Percentiles rank a stretch among this genome's conserved stretches.
phyloP scores from a whole-genome alignment of 352 stramenopile genomes.

The Lagenidium sp. region DNA sequence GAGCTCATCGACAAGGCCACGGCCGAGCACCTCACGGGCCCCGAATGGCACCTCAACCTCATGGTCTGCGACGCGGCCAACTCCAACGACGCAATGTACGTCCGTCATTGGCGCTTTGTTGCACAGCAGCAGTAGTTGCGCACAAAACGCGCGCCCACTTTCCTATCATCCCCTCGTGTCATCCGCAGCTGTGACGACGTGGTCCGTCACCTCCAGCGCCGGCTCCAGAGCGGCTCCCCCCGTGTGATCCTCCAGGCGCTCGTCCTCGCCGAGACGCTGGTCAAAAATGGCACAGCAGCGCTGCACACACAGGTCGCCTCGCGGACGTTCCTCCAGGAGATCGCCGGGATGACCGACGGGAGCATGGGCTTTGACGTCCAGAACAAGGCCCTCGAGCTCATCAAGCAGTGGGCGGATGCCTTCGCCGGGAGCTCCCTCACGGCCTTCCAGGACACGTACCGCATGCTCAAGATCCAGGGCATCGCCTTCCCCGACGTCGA shows the following conservation, averaged over 20 bases:
- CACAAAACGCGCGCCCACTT: neutral
- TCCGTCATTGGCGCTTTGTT: neutral
- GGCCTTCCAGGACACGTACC: conserved; percentile 69
- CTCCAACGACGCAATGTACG: conserved; percentile 31
- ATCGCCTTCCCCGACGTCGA: conserved; percentile 57
- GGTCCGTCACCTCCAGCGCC: conserved; percentile 42
- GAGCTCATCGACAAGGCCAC: conserved; percentile 52
- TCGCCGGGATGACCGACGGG: conserved; percentile 58
- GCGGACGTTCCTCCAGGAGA: conserved; percentile 53
- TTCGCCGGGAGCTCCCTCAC: conserved; percentile 38
- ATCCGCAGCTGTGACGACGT: conserved; percentile 45
- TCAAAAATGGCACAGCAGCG: conserved; percentile 65
- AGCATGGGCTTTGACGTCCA: conserved; percentile 65
- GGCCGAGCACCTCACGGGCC: conserved; percentile 26
- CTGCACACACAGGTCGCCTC: conserved; percentile 50
- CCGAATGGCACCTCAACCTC: conserved; percentile 73
- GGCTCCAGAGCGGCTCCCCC: conserved; percentile 38
- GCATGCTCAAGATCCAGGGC: conserved; percentile 67
- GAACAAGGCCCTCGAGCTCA: conserved; percentile 61
- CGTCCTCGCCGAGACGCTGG: conserved; percentile 55
- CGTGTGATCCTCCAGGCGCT: conserved; percentile 43
- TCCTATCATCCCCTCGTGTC: neutral
- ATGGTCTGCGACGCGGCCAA: conserved; percentile 62
- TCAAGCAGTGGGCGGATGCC: conserved; percentile 76
- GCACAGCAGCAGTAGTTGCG: too few relatives aligned